These are phyloP conservation scores for Lepraria neglecta DNA, from an alignment of 495 filamentous ascomycete genomes.

Conservation along the genomic window DNA sequence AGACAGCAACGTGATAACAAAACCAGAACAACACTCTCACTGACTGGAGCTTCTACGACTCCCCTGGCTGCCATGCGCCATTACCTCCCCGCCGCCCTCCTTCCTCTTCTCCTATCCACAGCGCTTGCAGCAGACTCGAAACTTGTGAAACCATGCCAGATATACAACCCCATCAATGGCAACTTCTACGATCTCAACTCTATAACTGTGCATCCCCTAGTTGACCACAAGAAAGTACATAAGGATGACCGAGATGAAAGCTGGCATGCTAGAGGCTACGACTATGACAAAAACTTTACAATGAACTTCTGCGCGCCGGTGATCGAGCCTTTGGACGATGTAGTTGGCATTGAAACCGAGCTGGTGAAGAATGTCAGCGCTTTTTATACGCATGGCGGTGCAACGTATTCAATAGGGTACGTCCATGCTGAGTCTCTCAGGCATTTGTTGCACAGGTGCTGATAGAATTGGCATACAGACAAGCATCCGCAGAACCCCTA, in stretches of 20 bases:
- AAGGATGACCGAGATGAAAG: slow-evolving; percentile 60
- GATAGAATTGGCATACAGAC: slow-evolving; percentile 39
- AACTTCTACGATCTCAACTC: slow-evolving; percentile 86
- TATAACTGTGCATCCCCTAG: slow-evolving; percentile 53
- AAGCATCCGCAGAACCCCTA: slow-evolving; percentile 59
- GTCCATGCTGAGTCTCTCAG: slow-evolving; percentile 22
- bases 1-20: background rate
- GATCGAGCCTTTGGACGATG: slow-evolving; percentile 65
- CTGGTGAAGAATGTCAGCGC: slow-evolving; percentile 80
- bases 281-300: slow-evolving; percentile 86
- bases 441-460: background rate
- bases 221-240: slow-evolving; percentile 51
- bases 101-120: slow-evolving; percentile 32
- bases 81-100: slow-evolving; percentile 28
- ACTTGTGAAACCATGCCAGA: slow-evolving; percentile 63
- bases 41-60: background rate
- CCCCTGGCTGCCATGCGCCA: slow-evolving; percentile 15
- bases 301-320: slow-evolving; percentile 89
- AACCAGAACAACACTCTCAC: background rate
- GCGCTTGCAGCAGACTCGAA: slow-evolving; percentile 34
- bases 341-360: slow-evolving; percentile 58
- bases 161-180: slow-evolving; percentile 63
- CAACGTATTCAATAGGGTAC: slow-evolving; percentile 80
- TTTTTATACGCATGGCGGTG: slow-evolving; percentile 69
- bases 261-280: slow-evolving; percentile 77